Evolutionary conservation across 208 protist genomes (phyloP).

Genomic region (Kentomonas sorsogonicus): DNA sequence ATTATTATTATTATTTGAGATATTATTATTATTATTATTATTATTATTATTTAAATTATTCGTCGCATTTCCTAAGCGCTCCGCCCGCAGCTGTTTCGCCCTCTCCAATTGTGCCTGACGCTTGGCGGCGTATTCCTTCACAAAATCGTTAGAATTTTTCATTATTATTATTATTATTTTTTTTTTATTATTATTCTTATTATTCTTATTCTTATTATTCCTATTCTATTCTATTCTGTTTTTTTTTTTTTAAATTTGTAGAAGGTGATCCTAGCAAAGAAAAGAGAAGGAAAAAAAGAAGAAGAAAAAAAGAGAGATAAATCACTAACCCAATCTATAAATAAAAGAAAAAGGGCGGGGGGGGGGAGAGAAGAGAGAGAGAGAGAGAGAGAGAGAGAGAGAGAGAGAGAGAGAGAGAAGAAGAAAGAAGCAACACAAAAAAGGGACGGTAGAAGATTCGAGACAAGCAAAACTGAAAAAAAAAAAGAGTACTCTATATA

Average conservation of each 20-base stretch:
- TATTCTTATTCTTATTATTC: not conserved
- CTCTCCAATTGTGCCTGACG: slow-evolving; percentile 77
- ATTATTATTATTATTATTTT: no score
- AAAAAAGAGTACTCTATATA: not conserved
- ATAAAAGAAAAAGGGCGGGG: no score
- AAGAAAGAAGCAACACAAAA: slow-evolving; percentile 1
- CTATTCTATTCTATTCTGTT: not conserved
- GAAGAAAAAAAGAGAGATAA: slow-evolving; percentile 8
- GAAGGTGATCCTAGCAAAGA: not conserved
- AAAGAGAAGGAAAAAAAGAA: no score
- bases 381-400: no score
- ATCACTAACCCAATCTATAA: no score
- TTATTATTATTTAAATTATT: no score
- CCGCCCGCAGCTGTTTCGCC: slow-evolving; percentile 62
- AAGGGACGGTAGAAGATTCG: not conserved
- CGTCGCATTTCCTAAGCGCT: slow-evolving; percentile 24
- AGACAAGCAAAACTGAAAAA: not conserved
- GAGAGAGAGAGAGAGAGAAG: no score
- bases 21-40: slow-evolving; percentile 10
- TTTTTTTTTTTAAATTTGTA: not conserved
- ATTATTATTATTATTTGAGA: no score
- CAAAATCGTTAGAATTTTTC: slow-evolving; percentile 61
- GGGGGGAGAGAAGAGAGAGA: no score
- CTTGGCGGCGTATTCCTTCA: slow-evolving; percentile 86
- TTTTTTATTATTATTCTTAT: no score